Base-by-base conservation (phyloP, 1,139 yeast genomes). In the Taphrina communis region DNA sequence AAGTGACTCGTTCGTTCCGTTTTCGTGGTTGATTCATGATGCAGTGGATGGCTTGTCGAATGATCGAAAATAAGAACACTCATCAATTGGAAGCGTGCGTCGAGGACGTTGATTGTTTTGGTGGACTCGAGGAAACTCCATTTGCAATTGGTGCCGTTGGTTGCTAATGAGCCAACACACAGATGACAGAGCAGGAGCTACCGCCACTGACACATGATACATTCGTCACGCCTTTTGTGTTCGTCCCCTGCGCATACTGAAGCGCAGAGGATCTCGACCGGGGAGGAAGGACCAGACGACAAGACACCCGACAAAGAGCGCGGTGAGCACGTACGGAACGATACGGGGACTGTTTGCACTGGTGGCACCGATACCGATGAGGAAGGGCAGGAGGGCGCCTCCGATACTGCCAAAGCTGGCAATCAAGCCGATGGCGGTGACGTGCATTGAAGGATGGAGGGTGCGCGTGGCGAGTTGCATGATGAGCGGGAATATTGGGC, bases 371-470 rank as follows among this genome's bases (percentile, higher is more conserved):
- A 59, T 36, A 42, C 69, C 69, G 17, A 59, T 50, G 56, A 66
- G 48, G 11, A 66, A 70, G 75, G 80, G 93, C 11, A 90, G 73
- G 0, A 85, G 82, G 0, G 96, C 96, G 11, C 89, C 90, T 1
- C 95, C 96, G 12, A 88, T 86, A 4, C 93, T 92, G 5, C 95
- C 95, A 72, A 90, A 78, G 0, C 96, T 92, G 68, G 93, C 87
- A 31, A 88, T 85, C 67, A 89, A 82, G 0, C 96, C 95, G 6
- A 90, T 82, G 0, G 92, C 94, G 8, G 86, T 80, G 9, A 89
- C 84, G 70, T 89, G 91, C 69, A 83, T 78, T 62, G 82, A 82
- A 36, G 80, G 78, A 0, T 96, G 96, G 57, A 90, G 77, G 1
- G 86, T 80, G 65, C 86, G 85, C 65, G 89, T 78, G 5, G 91